phyloP scores from a whole-genome alignment of 495 filamentous ascomycete genomes.

The Pyrenula massariospora region DNA sequence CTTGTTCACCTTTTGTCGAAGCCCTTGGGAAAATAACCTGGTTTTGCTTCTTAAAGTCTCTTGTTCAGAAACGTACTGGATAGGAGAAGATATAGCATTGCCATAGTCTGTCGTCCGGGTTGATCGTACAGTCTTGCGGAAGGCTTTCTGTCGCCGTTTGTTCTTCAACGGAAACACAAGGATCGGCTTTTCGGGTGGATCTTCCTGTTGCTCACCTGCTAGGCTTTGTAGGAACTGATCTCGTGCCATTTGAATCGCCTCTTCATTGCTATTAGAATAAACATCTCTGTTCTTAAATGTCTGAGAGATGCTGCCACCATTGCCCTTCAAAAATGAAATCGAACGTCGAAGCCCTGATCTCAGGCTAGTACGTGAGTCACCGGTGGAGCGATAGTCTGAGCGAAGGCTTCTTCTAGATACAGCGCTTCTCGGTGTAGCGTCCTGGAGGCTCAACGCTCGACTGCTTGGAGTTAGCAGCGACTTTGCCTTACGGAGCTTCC shows the following conservation, averaged over 20 bases:
- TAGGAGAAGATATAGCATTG: constrained; percentile 12
- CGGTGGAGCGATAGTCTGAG: not conserved
- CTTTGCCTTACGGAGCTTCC: constrained; percentile 59
- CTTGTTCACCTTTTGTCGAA: constrained; percentile 50
- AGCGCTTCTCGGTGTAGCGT: constrained; percentile 8
- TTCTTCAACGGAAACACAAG: constrained; percentile 31
- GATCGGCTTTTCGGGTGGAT: constrained; percentile 32
- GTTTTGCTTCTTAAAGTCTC: constrained; percentile 35
- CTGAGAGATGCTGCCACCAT: constrained; percentile 12
- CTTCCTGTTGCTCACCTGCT: constrained; percentile 18
- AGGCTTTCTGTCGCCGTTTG: constrained; percentile 36
- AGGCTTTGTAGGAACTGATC: constrained; percentile 31
- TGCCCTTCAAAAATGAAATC: constrained; percentile 47
- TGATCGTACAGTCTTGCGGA: constrained; percentile 50
- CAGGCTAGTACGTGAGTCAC: constrained; percentile 8
- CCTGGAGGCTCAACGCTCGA: constrained; percentile 18
- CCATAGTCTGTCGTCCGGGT: constrained; percentile 27
- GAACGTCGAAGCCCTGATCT: constrained; percentile 36
- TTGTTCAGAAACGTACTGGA: constrained; percentile 13
- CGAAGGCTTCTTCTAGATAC: not conserved
- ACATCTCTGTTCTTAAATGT: constrained; percentile 19
- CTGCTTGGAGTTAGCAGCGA: constrained; percentile 55
- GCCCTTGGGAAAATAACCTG: constrained; percentile 45
- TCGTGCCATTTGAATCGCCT: constrained; percentile 34
- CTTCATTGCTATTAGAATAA: constrained; percentile 19